These are phyloP conservation scores for Pyrus betulifolia DNA, from an alignment of 306 rosid genomes.

Conservation along the genomic window DNA sequence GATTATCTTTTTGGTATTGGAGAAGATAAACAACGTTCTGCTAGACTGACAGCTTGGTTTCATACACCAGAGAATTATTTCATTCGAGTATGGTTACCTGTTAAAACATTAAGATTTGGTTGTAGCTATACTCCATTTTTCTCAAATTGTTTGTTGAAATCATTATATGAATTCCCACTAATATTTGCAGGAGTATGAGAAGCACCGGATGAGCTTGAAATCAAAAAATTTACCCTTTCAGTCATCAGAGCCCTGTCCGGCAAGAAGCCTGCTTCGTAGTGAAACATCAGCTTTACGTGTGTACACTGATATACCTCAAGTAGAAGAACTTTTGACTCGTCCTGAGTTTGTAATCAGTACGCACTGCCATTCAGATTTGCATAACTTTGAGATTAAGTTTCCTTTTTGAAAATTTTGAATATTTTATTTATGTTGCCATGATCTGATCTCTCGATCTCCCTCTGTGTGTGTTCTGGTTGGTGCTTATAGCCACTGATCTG, in stretches of 20 bases:
- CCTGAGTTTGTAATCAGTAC: conserved; percentile 67
- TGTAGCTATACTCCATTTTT: neutral
- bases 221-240: conserved; percentile 22
- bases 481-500: conserved; percentile 62
- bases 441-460: conserved; percentile 14
- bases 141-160: conserved; percentile 3
- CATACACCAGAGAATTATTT: conserved; percentile 77
- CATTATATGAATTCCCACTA: conserved; percentile 19
- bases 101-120: conserved; percentile 14
- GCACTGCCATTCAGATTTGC: conserved; percentile 23
- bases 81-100: conserved; percentile 43
- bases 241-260: conserved; percentile 15
- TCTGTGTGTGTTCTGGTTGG: neutral
- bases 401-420: neutral
- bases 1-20: conserved; percentile 84
- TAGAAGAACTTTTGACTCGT: conserved; percentile 72
- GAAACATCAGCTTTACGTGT: conserved; percentile 47
- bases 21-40: conserved; percentile 89
- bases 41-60: conserved; percentile 92
- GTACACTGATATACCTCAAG: conserved; percentile 81
- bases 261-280: conserved; percentile 23
- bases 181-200: conserved; percentile 61
- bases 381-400: conserved; percentile 2
- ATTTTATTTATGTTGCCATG: neutral
- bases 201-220: conserved; percentile 38